Evolutionary conservation across 495 filamentous ascomycete species (phyloP).

Genomic region (Cercophora sp.): DNA sequence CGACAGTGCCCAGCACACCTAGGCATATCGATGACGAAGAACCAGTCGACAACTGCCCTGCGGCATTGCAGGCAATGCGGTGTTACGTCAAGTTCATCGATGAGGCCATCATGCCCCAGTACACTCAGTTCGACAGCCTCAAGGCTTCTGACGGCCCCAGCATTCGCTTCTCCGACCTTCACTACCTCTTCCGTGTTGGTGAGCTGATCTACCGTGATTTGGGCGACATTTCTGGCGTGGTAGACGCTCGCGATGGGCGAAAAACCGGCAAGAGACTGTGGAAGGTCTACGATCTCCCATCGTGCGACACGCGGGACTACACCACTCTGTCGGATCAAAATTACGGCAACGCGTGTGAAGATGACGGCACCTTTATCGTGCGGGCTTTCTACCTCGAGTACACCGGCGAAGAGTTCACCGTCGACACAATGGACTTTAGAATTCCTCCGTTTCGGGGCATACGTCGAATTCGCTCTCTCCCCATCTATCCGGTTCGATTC

Average conservation of each 20-base stretch:
- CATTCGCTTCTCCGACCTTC: not conserved
- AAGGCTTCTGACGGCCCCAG: not conserved
- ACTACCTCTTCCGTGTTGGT: not conserved
- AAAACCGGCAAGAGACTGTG: not conserved
- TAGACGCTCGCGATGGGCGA: too few species aligned
- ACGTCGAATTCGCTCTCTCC: not conserved
- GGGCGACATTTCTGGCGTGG: not conserved
- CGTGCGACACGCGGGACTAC: not conserved
- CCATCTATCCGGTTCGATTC: not conserved
- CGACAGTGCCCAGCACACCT: not conserved
- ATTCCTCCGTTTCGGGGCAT: not conserved
- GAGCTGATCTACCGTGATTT: not conserved
- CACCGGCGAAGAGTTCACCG: not conserved
- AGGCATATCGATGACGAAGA: not conserved
- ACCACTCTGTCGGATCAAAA: not conserved
- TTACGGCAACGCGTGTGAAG: not conserved
- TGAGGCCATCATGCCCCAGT: not conserved
- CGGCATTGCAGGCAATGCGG: not conserved
- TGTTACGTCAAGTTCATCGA: not conserved
- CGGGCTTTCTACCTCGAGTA: not conserved
- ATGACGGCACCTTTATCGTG: not conserved
- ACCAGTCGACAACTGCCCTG: not conserved
- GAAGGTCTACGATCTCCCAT: not conserved
- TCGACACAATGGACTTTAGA: not conserved
- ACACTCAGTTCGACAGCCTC: not conserved